Evolutionary conservation across 2,329 filamentous ascomycete genomes (phyloP), one percentile per base, ranked within the genome.

Genomic region (Pseudocercospora cruenta): DNA sequence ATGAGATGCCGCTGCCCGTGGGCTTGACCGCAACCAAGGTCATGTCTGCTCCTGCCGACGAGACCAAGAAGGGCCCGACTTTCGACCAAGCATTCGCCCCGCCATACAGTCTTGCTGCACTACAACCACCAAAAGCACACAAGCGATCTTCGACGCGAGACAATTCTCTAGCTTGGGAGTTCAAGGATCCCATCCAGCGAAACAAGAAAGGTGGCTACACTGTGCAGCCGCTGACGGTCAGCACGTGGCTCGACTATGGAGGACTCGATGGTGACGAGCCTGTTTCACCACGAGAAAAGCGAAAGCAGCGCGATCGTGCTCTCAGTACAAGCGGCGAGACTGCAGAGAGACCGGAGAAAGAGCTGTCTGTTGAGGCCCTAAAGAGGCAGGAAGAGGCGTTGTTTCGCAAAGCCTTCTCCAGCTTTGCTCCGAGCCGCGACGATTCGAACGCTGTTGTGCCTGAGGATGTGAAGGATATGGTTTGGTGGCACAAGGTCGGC

Each of bases 401-500:
- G 9, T 94, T 94, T 74, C 86, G 90, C 31, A 88, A 90, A 62
- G 91, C 89, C 1, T 94, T 93, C 77, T 93, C 90, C 0, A 91
- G 90, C 73, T 94, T 94, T 76, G 91, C 91, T 5, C 91, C 91
- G 0, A 88, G 86, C 60, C 89, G 87, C 71, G 91, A 94, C 76
- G 89, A 94, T 74, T 85, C 90, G 2, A 87, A 85, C 12, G 90
- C 91, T 5, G 83, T 93, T 64, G 82, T 93, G 2, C 87, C 91
- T 0, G 87, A 89, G 1, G 87, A 87, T 36, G 84, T 88, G 58
- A 87, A 91, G 66, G 87, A 88, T 60, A 86, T 87, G 63, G 72
- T 94, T 58, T 94, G 91, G 90, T 94, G 91, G 90, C 88, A 92
- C 75, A 87, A 87, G 67, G 81, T 86, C 60, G 91, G 91, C 28